Conservation (phyloP, 129 eudicot species). For the Dittrichia graveolens region DNA sequence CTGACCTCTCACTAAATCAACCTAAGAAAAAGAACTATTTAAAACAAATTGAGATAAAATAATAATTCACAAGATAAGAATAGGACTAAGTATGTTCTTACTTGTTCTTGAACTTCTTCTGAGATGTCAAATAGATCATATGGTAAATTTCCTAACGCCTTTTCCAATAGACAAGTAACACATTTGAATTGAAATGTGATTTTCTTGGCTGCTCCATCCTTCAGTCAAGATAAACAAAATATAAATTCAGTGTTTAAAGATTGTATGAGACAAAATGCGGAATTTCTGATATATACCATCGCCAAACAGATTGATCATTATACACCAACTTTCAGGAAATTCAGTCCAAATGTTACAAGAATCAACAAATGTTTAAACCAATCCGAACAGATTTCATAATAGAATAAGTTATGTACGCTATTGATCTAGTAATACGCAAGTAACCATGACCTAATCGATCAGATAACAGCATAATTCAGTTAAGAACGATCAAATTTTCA, state of each 20-base stretch:
- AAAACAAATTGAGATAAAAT: background rate
- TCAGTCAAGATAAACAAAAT: constrained; percentile 30
- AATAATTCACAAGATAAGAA: constrained; percentile 1
- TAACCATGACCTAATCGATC: background rate
- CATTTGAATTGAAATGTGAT: constrained; percentile 77
- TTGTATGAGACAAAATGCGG: background rate
- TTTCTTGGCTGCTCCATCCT: constrained; percentile 83
- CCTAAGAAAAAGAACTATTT: constrained; percentile 40
- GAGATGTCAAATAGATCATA: constrained; percentile 72
- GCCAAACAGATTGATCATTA: constrained; percentile 12
- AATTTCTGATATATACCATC: background rate
- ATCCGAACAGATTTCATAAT: constrained; percentile 3
- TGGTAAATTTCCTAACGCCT: constrained; percentile 61
- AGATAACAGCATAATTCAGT: background rate
- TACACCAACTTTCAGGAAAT: background rate
- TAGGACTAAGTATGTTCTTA: constrained; percentile 24
- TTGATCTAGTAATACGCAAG: background rate
- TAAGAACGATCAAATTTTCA: too few species aligned
- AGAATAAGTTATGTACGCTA: too few species aligned
- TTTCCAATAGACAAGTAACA: constrained; percentile 80
- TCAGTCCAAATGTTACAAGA: background rate
- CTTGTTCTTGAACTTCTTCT: constrained; percentile 94
- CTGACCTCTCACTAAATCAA: constrained; percentile 72
- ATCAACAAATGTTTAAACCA: background rate
- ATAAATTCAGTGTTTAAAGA: background rate